Base-by-base conservation (phyloP, 2,329 filamentous ascomycete genomes). In the Juglanconis juglandina region DNA sequence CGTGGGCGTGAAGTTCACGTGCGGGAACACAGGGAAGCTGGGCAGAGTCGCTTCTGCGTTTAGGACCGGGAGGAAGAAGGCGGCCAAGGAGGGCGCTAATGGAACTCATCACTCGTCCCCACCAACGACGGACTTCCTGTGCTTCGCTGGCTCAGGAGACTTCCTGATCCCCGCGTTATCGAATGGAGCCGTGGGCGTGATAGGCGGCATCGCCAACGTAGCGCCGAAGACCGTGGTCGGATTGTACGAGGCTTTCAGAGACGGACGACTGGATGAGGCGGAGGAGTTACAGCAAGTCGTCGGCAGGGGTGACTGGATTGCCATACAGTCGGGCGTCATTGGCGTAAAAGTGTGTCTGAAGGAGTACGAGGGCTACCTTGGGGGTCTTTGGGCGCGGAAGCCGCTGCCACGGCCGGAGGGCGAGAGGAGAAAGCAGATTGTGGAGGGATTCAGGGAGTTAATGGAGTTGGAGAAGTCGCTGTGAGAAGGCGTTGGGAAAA, bases 61-160 rank as follows among this genome's bases (percentile, higher is more conserved):
- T 47, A 62, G 58, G 58, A 63, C 39, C 56, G 64, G 9, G 59
- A 62, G 32, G 61, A 65, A 11, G 39, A 64, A 56, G 60, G 65
- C 44, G 59, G 66, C 14, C 60, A 63, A 17, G 61, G 65, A 9
- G 37, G 56, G 34, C 30, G 66, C 50, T 9, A 59, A 50, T n/a
- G 50, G 53, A 24, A 65, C 50, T 9, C 53, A 50, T 30, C 39
- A 48, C 13, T 49, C 47, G 24, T 5, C 32, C 37, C 37, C 37
- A 14, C 47, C 32, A 34, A 37, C 37, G 24, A 44, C 50, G 7
- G 42, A 68, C 30, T 92, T 92, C 77, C 80, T 89, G 70, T 88
- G 87, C 61, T 84, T 89, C 67, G 89, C 87, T 47, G 89, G 90
- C 58, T 88, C 85, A 53, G 87, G 87, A 56, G 89, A 92, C 75